Evolutionary conservation across 2,329 filamentous ascomycete species (phyloP), one percentile per base, ranked within the genome.

Genomic region (Pseudogymnoascus sp.): DNA sequence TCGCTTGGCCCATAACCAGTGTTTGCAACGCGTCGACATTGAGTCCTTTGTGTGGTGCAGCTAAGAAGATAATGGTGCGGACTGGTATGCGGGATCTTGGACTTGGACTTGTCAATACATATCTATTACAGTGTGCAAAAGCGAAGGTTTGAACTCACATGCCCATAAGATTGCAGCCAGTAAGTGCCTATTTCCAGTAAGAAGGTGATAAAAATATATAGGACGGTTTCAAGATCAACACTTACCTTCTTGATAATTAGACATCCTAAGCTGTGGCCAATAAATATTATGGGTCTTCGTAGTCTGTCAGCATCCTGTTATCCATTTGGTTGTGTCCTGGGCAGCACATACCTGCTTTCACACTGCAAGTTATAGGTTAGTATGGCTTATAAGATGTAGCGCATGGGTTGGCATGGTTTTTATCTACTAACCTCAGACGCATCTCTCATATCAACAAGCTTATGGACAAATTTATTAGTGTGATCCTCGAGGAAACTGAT

Each of bases 41-140:
- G 8, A 70, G 60, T 11, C 69, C 69, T n/a, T 63, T 59, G 62
- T 70, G 67, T 2, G 69, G 69, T 14, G 65, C 66, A 3, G 65
- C 69, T n/a, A 70, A 62, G 33, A 71, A 70, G n/a, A 71, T 58
- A 8, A 70, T 58, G 9, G 55, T 35, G 14, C 63, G 63, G 6
- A 67, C 65, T 2, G 38, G 52, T 8, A 64, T 60, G 28, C 30
- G 59, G 7, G 33, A 55, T 28, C 22, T 55, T 12, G 49, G 28
- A 22, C 49, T 55, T 2, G 5, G 14, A 22, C 28, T 22, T 22
- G 49, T 55, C 2, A 55, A 55, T 33, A 1, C 16, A 35, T 35
- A 33, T 35, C 9, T 14, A 55, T 22, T 9, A 33, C 28, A 55
- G 16, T 33, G 11, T 55, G 28, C 28, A 22, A 19, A 14, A 33